Conservation (phyloP, 768 basidiomycete genomes). For the Podaxis sp. region DNA sequence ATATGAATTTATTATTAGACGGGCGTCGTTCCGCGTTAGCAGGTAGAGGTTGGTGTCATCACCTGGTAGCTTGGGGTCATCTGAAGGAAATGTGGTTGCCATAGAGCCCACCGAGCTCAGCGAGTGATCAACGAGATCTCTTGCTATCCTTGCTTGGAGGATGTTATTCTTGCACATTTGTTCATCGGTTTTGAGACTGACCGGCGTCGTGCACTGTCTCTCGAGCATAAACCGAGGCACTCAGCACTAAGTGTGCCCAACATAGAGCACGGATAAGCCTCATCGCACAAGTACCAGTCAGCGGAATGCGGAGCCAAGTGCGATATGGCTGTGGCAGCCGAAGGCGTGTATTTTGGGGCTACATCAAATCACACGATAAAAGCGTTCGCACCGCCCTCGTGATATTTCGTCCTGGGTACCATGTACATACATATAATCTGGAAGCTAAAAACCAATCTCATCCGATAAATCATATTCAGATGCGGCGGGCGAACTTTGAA, state of each 20-base stretch:
- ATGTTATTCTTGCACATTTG: neutral
- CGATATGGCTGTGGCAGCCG: neutral
- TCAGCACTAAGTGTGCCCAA: neutral
- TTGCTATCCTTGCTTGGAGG: constrained; percentile 38
- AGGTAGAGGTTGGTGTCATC: constrained; percentile 10
- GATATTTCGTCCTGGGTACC: neutral
- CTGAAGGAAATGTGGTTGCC: constrained; percentile 45
- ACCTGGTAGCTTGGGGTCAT: constrained; percentile 40
- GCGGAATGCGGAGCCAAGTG: neutral
- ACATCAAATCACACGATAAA: constrained; percentile 5
- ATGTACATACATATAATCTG: neutral
- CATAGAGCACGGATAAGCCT: neutral
- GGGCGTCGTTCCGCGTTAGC: neutral
- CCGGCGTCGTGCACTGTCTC: constrained; percentile 53
- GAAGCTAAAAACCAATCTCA: constrained; percentile 2
- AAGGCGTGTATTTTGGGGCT: neutral
- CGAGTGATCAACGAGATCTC: constrained; percentile 38
- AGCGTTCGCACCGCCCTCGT: constrained; percentile 1
- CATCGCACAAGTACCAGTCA: neutral
- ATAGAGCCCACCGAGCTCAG: constrained; percentile 41
- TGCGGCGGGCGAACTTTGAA: constrained; percentile 20
- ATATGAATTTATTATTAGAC: constrained; percentile 15
- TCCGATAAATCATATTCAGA: constrained; percentile 28
- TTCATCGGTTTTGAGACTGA: constrained; percentile 17
- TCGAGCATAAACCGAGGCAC: constrained; percentile 12